Evolutionary conservation across 768 basidiomycete genomes (phyloP).

Genomic region (Boletus vermiculosoides): DNA sequence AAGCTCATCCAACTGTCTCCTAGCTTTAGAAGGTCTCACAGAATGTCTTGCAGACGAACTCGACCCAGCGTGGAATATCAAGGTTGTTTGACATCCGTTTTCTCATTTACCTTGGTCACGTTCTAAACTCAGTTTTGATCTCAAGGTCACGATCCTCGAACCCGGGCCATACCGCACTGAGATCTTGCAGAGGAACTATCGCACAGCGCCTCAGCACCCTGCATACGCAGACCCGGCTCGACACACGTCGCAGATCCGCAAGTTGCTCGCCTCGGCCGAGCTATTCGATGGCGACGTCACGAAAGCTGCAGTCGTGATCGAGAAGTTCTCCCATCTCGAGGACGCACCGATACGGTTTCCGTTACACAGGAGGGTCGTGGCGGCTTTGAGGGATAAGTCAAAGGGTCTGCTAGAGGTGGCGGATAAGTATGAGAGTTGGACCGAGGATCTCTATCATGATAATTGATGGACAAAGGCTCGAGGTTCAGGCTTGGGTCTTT

Average conservation of each 20-base stretch:
- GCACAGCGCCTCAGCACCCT: slow-evolving; percentile 10
- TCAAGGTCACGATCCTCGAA: slow-evolving; percentile 19
- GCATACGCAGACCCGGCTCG: slow-evolving; percentile 20
- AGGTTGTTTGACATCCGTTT: slow-evolving; percentile 2
- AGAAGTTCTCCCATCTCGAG: slow-evolving; percentile 16
- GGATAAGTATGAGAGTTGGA: slow-evolving; percentile 20
- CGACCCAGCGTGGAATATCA: slow-evolving; percentile 20
- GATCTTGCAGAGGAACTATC: not conserved
- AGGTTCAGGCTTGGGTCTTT: not conserved
- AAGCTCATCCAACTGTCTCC: too few relatives aligned
- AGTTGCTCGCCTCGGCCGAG: not conserved
- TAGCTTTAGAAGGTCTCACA: slow-evolving; percentile 19
- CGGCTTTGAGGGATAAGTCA: slow-evolving; percentile 13
- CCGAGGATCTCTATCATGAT: slow-evolving; percentile 13
- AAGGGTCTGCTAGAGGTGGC: slow-evolving; percentile 6
- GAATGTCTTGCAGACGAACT: slow-evolving; percentile 12
- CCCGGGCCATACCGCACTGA: slow-evolving; percentile 19
- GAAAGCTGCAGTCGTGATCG: slow-evolving; percentile 16
- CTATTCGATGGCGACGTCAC: slow-evolving; percentile 12
- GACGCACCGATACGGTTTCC: slow-evolving; percentile 18
- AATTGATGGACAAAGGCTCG: not conserved
- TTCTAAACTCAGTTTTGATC: not conserved
- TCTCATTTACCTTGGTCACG: not conserved
- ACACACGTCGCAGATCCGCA: too few relatives aligned
- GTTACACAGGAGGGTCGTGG: slow-evolving; percentile 10